Percentiles rank a stretch among this genome's conserved stretches.
Conservation (phyloP, 2,329 filamentous ascomycete genomes). For the Trichoderma afroharzianum region DNA sequence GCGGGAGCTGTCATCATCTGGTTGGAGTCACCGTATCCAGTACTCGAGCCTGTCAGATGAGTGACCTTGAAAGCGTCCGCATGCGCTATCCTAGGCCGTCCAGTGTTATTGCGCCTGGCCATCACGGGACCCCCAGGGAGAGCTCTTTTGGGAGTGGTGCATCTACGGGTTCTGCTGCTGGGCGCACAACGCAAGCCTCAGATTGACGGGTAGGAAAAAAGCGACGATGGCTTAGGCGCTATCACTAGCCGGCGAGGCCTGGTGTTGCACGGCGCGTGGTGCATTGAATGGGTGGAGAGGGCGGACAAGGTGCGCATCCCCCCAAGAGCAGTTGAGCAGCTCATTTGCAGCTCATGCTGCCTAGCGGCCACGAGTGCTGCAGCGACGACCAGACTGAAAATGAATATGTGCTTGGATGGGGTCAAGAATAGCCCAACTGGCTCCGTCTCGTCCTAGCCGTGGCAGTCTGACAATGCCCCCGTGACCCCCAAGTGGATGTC, state of each 20-base stretch:
- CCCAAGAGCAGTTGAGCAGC: background rate
- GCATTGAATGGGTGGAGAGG: slow-evolving; percentile 6
- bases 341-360: background rate
- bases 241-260: background rate
- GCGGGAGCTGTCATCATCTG: background rate
- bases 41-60: background rate
- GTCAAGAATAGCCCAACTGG: background rate
- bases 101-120: background rate
- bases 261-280: slow-evolving; percentile 9
- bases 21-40: background rate
- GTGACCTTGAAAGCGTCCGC: background rate
- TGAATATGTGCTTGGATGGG: slow-evolving; percentile 1
- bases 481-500: slow-evolving; percentile 14
- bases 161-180: slow-evolving; percentile 3
- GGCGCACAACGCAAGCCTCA: background rate
- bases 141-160: background rate
- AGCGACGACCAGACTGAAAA: background rate
- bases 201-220: background rate
- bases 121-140: background rate
- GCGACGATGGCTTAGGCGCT: background rate
- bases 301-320: background rate
- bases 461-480: slow-evolving; percentile 14
- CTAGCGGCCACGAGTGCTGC: background rate
- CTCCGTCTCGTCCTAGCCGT: slow-evolving; percentile 1
- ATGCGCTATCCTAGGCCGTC: background rate